Base-by-base conservation (phyloP, 2,329 filamentous ascomycete species). In the Allantophomopsis cytisporea region DNA sequence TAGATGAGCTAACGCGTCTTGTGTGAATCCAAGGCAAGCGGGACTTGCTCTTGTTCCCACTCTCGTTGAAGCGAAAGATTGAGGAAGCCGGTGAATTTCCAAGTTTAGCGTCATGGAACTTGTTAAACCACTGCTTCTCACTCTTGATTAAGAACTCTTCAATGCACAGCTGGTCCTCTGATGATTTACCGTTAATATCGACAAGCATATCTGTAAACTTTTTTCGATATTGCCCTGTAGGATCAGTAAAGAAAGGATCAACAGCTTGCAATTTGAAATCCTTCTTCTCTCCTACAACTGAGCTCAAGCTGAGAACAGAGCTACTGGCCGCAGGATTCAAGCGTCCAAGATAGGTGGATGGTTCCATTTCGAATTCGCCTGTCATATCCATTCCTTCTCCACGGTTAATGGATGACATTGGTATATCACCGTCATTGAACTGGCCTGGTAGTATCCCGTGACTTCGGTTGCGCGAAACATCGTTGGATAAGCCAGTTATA, bases 161-260 rank as follows among this genome's bases (percentile, higher is more conserved):
- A 42, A 80, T 77, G 49, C 76, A 80, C 10, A 79, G 60, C 21
- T 70, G 61, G 2, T 59, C 65, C 41, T 71, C 66, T 0, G 73
- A 78, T 43, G 69, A 76, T 44, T 65, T 62, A 30, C 30, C 23
- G 31, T 49, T 54, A 14, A 80, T 59, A 2, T 57, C 54, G 31
- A 71, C 66, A 2, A 80, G 62, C 51, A 64, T 69, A 53, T 68
- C 64, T 41, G 72, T 68, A 45, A 78, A 80, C 2, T 59, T 62
- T 41, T 62, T 62, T 45, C 71, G 74, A 53, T 75, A 80, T 43
- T 76, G 63, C 21, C 73, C 75, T 20, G 65, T 73, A 37, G 68
- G 66, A 50, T 80, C 76, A 4, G 70, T 78, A 58, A 81, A 81
- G 58, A 74, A 77, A 2, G 75, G 76, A 45, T 76, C 73, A 0